These are phyloP conservation scores for Phaeolepiota aurea DNA, from an alignment of 768 basidiomycete genomes.

Conservation along the genomic window DNA sequence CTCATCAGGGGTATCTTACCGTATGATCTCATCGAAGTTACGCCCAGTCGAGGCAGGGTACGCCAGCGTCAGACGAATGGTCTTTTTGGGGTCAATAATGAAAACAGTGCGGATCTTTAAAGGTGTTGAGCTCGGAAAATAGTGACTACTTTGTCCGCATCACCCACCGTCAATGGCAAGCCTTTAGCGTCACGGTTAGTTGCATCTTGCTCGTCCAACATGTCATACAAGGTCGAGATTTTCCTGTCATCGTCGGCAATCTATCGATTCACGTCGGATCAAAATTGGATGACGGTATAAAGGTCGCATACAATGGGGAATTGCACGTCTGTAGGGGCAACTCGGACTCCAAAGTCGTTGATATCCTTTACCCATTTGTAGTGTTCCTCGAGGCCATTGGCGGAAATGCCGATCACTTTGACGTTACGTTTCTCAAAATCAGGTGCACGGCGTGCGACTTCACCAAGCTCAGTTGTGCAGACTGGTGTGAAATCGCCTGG, in stretches of 20 bases:
- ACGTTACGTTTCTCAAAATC: conserved; percentile 87
- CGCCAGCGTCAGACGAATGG: conserved; percentile 80
- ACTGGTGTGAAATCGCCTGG: conserved; percentile 91
- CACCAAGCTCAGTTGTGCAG: conserved; percentile 96
- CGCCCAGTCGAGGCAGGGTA: conserved; percentile 97
- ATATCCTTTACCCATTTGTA: conserved; percentile 86
- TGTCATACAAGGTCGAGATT: conserved; percentile 84
- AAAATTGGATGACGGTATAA: not conserved
- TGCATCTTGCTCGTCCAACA: conserved; percentile 93
- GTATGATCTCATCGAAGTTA: conserved; percentile 68
- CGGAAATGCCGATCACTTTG: conserved; percentile 90
- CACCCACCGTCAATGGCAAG: conserved; percentile 79
- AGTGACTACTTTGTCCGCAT: not conserved
- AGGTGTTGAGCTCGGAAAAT: not conserved
- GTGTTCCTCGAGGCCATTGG: conserved; percentile 84
- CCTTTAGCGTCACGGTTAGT: conserved; percentile 84
- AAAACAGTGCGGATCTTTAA: conserved; percentile 89
- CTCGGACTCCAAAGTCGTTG: conserved; percentile 66
- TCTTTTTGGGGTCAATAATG: conserved; percentile 94
- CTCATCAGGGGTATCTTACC: conserved; percentile 22
- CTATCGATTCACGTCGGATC: no score
- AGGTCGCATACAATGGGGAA: conserved; percentile 95
- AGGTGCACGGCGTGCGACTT: conserved; percentile 78
- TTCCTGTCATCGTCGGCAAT: conserved; percentile 89
- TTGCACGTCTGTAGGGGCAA: conserved; percentile 63